Percentiles rank a stretch among this genome's conserved stretches.
Evolutionary conservation across 495 filamentous ascomycete genomes (phyloP).

Genomic region (Choiromyces venosus): DNA sequence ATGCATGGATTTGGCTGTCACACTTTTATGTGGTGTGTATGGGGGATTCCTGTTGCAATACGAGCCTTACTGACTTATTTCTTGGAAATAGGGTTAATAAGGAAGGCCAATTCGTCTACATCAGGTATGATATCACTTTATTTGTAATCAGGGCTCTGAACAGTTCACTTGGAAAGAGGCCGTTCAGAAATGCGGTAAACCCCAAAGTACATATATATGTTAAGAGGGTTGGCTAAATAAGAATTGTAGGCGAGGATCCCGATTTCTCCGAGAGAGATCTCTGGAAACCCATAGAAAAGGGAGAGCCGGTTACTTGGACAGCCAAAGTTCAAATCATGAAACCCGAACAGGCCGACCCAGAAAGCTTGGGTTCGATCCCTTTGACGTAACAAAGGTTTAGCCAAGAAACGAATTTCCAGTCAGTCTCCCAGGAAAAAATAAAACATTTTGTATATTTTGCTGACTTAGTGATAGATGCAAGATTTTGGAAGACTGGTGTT

Average conservation of each 20-base stretch:
- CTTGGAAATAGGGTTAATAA: slow-evolving; percentile 46
- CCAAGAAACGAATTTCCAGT: slow-evolving; percentile 45
- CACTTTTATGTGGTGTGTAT: slow-evolving; percentile 51
- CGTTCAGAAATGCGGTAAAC: slow-evolving; percentile 42
- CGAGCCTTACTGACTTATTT: background rate
- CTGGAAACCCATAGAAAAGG: slow-evolving; percentile 50
- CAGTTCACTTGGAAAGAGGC: slow-evolving; percentile 53
- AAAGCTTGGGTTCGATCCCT: slow-evolving; percentile 51
- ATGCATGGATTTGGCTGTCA: slow-evolving; percentile 56
- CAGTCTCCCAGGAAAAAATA: background rate
- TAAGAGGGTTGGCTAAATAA: background rate
- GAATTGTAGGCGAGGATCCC: slow-evolving; percentile 45
- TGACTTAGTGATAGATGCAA: slow-evolving; percentile 34
- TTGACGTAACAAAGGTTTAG: slow-evolving; percentile 55
- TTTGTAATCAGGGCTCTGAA: slow-evolving; percentile 53
- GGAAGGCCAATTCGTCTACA: slow-evolving; percentile 54
- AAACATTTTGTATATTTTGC: background rate
- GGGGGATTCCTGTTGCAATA: background rate
- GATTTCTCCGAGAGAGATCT: slow-evolving; percentile 55
- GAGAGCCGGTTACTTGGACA: slow-evolving; percentile 49
- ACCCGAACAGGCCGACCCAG: slow-evolving; percentile 49
- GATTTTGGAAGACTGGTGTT: slow-evolving; percentile 58
- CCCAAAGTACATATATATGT: background rate
- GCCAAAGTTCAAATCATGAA: slow-evolving; percentile 53
- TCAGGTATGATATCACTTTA: slow-evolving; percentile 56